Percentiles rank a stretch among this genome's conserved stretches.
Evolutionary conservation across 768 basidiomycete species (phyloP).

Genomic region (Mrakia frigida): DNA sequence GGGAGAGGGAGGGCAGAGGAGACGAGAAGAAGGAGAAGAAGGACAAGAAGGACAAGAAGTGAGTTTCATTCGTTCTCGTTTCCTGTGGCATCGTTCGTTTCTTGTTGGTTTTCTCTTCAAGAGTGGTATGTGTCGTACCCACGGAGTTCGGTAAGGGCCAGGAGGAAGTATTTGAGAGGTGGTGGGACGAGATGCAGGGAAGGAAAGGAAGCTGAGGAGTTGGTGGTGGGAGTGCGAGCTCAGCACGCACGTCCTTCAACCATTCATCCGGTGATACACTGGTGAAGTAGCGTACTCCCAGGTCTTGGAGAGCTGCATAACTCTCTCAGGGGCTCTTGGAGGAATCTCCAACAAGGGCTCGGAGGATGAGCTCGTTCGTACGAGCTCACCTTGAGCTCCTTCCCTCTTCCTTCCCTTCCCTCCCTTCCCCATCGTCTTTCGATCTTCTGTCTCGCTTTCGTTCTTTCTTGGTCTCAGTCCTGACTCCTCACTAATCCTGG

Average conservation of each 20-base stretch:
- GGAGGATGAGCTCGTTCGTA: slow-evolving; percentile 39
- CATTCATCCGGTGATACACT: too few relatives aligned
- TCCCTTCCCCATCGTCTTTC: background rate
- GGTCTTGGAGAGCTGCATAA: background rate
- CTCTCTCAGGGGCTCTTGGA: background rate
- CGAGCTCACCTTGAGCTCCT: slow-evolving; percentile 45
- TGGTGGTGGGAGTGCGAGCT: too few relatives aligned
- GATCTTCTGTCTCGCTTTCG: background rate
- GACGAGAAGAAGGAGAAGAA: slow-evolving; percentile 37
- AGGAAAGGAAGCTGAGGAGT: too few relatives aligned
- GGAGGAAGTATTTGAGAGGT: background rate
- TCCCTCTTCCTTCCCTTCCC: background rate
- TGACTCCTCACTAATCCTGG: background rate
- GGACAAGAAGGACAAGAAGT: slow-evolving; percentile 53
- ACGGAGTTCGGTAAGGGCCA: background rate
- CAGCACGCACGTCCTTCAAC: too few relatives aligned
- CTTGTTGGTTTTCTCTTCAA: too few relatives aligned
- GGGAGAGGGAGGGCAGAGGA: slow-evolving; percentile 44
- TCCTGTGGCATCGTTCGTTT: background rate
- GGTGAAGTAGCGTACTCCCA: too few relatives aligned
- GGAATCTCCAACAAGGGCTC: background rate
- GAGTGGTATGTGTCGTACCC: background rate
- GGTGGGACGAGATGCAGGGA: too few relatives aligned
- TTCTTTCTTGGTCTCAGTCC: background rate
- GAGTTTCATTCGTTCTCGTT: slow-evolving; percentile 34